Base-by-base conservation (phyloP, 768 basidiomycete genomes). In the Boletus coccyginus region DNA sequence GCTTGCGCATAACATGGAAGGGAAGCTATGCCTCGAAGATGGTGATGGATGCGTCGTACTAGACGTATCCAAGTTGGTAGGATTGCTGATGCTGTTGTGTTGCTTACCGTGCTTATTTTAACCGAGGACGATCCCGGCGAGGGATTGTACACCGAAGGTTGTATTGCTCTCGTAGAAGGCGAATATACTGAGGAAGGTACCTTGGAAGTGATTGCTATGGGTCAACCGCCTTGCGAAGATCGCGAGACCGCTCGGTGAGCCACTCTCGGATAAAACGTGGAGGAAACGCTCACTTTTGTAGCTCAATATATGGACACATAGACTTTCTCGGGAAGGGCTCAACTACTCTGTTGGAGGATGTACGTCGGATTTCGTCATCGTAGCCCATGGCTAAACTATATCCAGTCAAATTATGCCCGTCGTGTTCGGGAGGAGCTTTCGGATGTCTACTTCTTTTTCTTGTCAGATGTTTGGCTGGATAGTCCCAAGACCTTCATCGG, bases 401-500 rank as follows among this genome's bases (percentile, higher is more conserved):
- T 50, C 48, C 61, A 92, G 90, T 75, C 79, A 29, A 80, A 87
- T 69, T 83, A 85, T 59, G 73, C 82, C 27, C 71, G 76, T 32
- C 85, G 88, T 14, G 74, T 92, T 44, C 79, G 79, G 54, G 81
- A 85, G 61, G 90, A 92, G 52, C 75, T 90, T 19, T 74, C 86
- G 14, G 87, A 94, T 52, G 76, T 92, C 35, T 82, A 91, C 50
- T 94, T 98, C 76, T 93, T 97, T 72, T 85, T 97, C 65, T 78
- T 98, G 39, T 98, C 97, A 0, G 97, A 99, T 70, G 87, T 98
- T 3, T 95, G 94, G 90, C 78, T 99, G 24, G 96, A 99, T 73
- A 85, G 92, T 60, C 86, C 92, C 0, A 82, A 87, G 55, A 94
- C 93, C 1, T 73, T 98, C 5, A 69, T 77, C 6, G 93, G 92